phyloP scores from a whole-genome alignment of 1,284 basidiomycete genomes.

The Vanrija sp. region DNA sequence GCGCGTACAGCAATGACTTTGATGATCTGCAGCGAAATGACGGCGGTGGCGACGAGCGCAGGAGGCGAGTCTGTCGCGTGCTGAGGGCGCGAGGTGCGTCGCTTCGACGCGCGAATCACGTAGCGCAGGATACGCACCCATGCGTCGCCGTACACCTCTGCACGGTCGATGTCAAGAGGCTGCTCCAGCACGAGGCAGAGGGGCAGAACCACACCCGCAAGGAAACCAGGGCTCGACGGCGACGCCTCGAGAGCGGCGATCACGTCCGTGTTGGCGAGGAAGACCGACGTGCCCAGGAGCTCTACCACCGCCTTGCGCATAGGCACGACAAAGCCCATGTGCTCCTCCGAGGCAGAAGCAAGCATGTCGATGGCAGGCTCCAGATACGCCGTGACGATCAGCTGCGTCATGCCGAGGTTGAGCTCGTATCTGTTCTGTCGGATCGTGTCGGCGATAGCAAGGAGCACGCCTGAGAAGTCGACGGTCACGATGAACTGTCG shows the following conservation, averaged over 20 bases:
- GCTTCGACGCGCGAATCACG: slow-evolving; percentile 51
- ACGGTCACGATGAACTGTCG: slow-evolving; percentile 55
- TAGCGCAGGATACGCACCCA: slow-evolving; percentile 67
- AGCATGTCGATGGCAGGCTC: slow-evolving; percentile 56
- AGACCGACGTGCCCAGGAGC: slow-evolving; percentile 57
- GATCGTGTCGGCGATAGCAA: slow-evolving; percentile 56
- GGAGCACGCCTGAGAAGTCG: slow-evolving; percentile 63
- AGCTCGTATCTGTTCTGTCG: slow-evolving; percentile 51
- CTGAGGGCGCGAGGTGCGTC: slow-evolving; percentile 2
- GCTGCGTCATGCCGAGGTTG: slow-evolving; percentile 55
- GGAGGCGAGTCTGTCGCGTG: slow-evolving; percentile 1
- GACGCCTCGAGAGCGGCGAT: slow-evolving; percentile 59
- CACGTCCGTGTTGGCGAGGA: slow-evolving; percentile 57
- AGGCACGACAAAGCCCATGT: slow-evolving; percentile 54
- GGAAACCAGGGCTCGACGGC: slow-evolving; percentile 58
- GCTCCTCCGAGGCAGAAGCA: slow-evolving; percentile 58
- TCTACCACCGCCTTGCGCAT: slow-evolving; percentile 56
- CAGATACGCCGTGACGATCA: slow-evolving; percentile 62
- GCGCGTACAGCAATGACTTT: slow-evolving; percentile 66
- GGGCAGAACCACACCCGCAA: slow-evolving; percentile 58
- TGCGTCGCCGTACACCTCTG: slow-evolving; percentile 53
- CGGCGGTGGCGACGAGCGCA: slow-evolving; percentile 22
- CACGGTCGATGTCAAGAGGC: slow-evolving; percentile 52
- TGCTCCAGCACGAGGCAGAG: slow-evolving; percentile 59
- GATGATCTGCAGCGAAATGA: slow-evolving; percentile 63